phyloP scores from a whole-genome alignment of 2,329 filamentous ascomycete species.

The Trichoderma sp. region DNA sequence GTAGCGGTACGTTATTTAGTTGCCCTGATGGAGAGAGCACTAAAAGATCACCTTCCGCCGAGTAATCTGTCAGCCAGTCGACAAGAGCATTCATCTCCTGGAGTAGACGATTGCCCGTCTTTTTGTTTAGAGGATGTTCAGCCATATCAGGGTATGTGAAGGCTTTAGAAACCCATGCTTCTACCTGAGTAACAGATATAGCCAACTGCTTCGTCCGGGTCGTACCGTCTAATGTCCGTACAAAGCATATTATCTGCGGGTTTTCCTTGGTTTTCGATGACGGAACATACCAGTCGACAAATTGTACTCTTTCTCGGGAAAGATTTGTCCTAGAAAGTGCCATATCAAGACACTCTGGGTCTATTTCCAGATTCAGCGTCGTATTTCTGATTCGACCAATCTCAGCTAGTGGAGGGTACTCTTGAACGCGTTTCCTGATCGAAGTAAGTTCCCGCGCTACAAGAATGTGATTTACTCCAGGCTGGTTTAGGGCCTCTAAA shows the following conservation, averaged over 20 bases:
- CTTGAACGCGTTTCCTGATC: background rate
- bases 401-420: background rate
- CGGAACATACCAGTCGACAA: background rate
- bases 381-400: background rate
- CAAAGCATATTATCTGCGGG: background rate
- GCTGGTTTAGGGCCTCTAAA: background rate
- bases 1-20: background rate
- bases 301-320: background rate
- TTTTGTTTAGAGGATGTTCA: background rate
- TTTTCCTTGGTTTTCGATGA: background rate
- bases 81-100: background rate
- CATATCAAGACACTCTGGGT: background rate
- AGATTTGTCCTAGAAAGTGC: background rate
- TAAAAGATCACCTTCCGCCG: background rate
- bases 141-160: background rate
- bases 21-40: background rate
- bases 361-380: background rate
- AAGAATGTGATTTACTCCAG: background rate
- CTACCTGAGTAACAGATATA: background rate
- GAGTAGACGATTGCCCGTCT: background rate
- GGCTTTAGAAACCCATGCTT: background rate
- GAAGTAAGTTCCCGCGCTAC: background rate
- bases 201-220: background rate
- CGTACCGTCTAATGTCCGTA: background rate
- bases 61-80: background rate